Percentiles rank a stretch among this genome's conserved stretches.
These are phyloP conservation scores for Amauroascus verrucosus DNA, from an alignment of 2,329 filamentous ascomycete species.

Conservation along the genomic window DNA sequence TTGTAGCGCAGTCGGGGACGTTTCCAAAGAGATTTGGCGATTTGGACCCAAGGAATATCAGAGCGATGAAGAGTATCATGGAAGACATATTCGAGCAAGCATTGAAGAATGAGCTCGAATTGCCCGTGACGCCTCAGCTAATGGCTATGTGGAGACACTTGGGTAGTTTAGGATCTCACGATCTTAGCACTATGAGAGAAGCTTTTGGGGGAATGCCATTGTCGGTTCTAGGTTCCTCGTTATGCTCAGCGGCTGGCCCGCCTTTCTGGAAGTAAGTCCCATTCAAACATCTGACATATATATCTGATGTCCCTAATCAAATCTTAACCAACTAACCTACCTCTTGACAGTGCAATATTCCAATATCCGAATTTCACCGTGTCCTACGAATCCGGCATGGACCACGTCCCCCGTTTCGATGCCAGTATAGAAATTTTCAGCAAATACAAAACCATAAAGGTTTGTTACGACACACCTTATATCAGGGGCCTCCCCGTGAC, in stretches of 20 bases:
- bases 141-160: slow-evolving; percentile 33
- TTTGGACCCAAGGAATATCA: slow-evolving; percentile 22
- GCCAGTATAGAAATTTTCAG: slow-evolving; percentile 39
- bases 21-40: slow-evolving; percentile 36
- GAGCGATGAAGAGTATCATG: slow-evolving; percentile 19
- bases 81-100: slow-evolving; percentile 25
- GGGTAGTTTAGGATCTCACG: slow-evolving; percentile 43
- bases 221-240: slow-evolving; percentile 32
- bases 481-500: slow-evolving; percentile 49
- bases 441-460: slow-evolving; percentile 42
- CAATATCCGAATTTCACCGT: slow-evolving; percentile 39
- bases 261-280: slow-evolving; percentile 27
- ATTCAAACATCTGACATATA: neutral
- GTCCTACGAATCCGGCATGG: slow-evolving; percentile 48
- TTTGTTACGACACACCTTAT: slow-evolving; percentile 49
- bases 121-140: slow-evolving; percentile 22
- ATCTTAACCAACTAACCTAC: slow-evolving; percentile 2
- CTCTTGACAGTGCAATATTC: slow-evolving; percentile 23
- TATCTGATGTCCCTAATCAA: too few species aligned
- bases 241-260: slow-evolving; percentile 20
- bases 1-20: slow-evolving; percentile 26
- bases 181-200: slow-evolving; percentile 46
- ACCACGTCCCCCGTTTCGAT: slow-evolving; percentile 37
- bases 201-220: slow-evolving; percentile 39
- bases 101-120: slow-evolving; percentile 25